These are phyloP conservation scores for Malus fusca DNA, from an alignment of 306 rosid genomes.

Conservation along the genomic window DNA sequence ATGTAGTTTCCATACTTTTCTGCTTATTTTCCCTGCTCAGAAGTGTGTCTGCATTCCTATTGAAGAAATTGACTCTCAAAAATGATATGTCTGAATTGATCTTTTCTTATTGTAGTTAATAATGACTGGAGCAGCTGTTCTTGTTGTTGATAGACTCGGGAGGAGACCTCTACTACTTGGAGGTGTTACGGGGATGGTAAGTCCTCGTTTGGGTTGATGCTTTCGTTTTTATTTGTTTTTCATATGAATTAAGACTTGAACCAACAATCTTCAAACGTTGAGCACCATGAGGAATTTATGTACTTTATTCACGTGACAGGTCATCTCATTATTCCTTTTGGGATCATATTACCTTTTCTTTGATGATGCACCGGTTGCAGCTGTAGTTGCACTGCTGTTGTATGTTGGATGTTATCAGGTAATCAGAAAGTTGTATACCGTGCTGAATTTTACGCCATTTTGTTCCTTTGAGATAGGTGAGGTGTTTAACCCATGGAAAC, in stretches of 20 bases:
- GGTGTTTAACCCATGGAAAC: constrained; percentile 6
- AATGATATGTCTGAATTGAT: not conserved
- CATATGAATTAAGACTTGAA: not conserved
- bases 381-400: constrained; percentile 73
- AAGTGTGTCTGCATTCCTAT: not conserved
- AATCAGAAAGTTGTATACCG: constrained; percentile 6
- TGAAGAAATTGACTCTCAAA: not conserved
- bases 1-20: not conserved
- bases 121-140: constrained; percentile 88
- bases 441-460: no score
- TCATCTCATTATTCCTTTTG: constrained; percentile 69
- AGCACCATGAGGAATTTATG: not conserved
- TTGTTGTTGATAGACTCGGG: constrained; percentile 74
- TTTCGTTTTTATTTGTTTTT: not conserved
- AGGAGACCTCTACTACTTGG: constrained; percentile 92
- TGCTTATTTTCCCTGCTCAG: not conserved
- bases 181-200: constrained; percentile 91
- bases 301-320: constrained; percentile 40
- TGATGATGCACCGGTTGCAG: constrained; percentile 45
- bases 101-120: constrained; percentile 47
- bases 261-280: not conserved
- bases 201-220: constrained; percentile 18
- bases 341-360: constrained; percentile 86
- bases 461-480: not conserved
- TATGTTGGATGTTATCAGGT: constrained; percentile 98